A percentile compares a stretch with the other conserved stretches of the same genome.
These are phyloP conservation scores for Lipomyces yamanashiensis DNA, from an alignment of 805 yeast genomes.

Conservation along the genomic window DNA sequence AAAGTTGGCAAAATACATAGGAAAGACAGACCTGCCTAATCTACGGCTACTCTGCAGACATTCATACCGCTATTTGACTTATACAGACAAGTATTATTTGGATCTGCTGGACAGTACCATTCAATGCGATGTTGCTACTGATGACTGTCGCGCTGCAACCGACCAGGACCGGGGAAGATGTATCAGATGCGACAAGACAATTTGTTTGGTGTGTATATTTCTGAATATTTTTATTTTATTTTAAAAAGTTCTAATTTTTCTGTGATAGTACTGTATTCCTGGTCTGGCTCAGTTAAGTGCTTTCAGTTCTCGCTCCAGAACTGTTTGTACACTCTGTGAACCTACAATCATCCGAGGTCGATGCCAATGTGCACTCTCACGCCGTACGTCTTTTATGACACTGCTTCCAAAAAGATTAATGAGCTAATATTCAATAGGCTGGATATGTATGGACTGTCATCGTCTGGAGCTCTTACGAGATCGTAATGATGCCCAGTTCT, in stretches of 20 bases:
- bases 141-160: slow-evolving; percentile 12
- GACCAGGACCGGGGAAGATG: slow-evolving; percentile 11
- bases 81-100: slow-evolving; percentile 13
- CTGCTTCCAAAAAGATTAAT: background rate
- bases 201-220: slow-evolving; percentile 11
- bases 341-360: slow-evolving; percentile 19
- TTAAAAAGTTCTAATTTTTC: background rate
- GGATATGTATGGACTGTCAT: slow-evolving; percentile 33
- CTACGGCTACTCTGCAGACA: slow-evolving; percentile 24
- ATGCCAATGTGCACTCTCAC: slow-evolving; percentile 21
- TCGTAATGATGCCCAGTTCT: background rate
- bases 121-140: slow-evolving; percentile 27
- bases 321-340: slow-evolving; percentile 21
- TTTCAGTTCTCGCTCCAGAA: slow-evolving; percentile 17
- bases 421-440: slow-evolving; percentile 12
- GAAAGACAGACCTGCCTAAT: slow-evolving; percentile 8
- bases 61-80: slow-evolving; percentile 16
- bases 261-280: slow-evolving; percentile 24
- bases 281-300: slow-evolving; percentile 10
- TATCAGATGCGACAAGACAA: slow-evolving; percentile 12
- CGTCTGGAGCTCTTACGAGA: slow-evolving; percentile 21
- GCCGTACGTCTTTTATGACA: slow-evolving; percentile 7
- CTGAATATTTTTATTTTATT: background rate
- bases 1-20: background rate
- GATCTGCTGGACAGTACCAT: slow-evolving; percentile 23